These are phyloP conservation scores for Margaritispora aquatica DNA, from an alignment of 495 filamentous ascomycete species.

Conservation along the genomic window DNA sequence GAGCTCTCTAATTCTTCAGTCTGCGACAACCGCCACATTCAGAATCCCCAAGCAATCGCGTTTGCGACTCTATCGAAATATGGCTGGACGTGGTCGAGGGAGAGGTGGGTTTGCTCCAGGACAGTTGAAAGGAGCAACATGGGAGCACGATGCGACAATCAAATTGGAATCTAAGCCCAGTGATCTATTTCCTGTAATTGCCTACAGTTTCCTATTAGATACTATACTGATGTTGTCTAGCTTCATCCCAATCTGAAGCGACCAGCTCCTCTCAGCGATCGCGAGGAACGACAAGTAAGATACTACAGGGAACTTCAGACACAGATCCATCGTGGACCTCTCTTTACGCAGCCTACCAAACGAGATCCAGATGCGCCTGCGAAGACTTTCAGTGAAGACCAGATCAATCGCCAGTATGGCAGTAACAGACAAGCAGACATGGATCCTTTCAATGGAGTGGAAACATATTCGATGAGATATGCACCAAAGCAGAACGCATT, in stretches of 20 bases:
- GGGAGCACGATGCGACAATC: constrained; percentile 27
- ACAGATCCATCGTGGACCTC: constrained; percentile 39
- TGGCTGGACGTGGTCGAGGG: constrained; percentile 29
- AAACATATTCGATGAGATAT: constrained; percentile 43
- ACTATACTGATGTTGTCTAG: constrained; percentile 9
- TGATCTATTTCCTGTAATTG: constrained; percentile 35
- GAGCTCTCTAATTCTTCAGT: no score
- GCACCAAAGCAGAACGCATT: constrained; percentile 35
- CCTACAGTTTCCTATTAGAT: background rate
- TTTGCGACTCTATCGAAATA: background rate
- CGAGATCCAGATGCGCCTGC: constrained; percentile 18
- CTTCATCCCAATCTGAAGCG: constrained; percentile 34
- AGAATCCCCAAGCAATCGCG: no score
- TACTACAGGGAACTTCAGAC: constrained; percentile 41
- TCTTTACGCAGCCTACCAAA: constrained; percentile 39
- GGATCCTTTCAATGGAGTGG: constrained; percentile 45
- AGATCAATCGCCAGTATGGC: constrained; percentile 42
- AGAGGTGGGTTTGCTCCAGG: constrained; percentile 21
- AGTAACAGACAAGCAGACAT: constrained; percentile 38
- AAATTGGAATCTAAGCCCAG: constrained; percentile 36
- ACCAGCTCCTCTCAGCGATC: constrained; percentile 29
- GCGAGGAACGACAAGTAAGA: constrained; percentile 37
- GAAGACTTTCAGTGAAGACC: constrained; percentile 39
- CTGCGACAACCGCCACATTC: no score
- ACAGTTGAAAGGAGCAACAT: constrained; percentile 25